Evolutionary conservation across 2,329 filamentous ascomycete genomes (phyloP).

Genomic region (Penicillium sp.): DNA sequence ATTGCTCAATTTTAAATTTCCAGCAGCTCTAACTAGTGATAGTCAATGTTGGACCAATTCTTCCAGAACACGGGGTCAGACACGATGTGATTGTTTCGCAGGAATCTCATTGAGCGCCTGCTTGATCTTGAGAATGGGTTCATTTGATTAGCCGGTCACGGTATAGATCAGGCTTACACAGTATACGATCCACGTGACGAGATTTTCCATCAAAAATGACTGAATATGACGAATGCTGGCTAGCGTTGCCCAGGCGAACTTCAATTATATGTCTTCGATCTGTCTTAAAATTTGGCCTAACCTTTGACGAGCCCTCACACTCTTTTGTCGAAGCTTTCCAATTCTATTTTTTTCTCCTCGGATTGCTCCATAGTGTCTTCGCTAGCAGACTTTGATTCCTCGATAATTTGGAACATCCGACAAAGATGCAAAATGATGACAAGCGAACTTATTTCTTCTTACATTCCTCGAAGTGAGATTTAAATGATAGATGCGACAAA

Average conservation of each 20-base stretch:
- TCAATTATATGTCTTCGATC: neutral
- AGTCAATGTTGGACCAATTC: conserved; percentile 18
- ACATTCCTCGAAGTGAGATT: conserved; percentile 60
- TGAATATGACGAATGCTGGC: too few species aligned
- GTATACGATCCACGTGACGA: too few species aligned
- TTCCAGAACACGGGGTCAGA: conserved; percentile 12
- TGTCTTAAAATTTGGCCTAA: neutral
- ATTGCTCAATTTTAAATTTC: neutral
- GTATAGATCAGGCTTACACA: neutral
- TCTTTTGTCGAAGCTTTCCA: conserved; percentile 39
- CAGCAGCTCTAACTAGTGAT: neutral
- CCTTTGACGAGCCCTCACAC: conserved; percentile 8
- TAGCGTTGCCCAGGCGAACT: neutral
- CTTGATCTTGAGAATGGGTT: neutral
- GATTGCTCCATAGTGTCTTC: conserved; percentile 65
- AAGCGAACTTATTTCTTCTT: conserved; percentile 52
- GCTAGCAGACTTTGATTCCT: conserved; percentile 67
- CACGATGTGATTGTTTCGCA: neutral
- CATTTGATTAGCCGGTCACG: neutral
- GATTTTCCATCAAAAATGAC: neutral
- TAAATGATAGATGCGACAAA: conserved; percentile 65
- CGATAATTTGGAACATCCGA: conserved; percentile 71
- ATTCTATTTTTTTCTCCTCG: conserved; percentile 49
- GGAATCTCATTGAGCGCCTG: neutral
- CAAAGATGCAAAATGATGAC: conserved; percentile 69